Evolutionary conservation across 106 monocot species (phyloP), one percentile per base, ranked within the genome.

Genomic region (Phalaenopsis aphrodite): DNA sequence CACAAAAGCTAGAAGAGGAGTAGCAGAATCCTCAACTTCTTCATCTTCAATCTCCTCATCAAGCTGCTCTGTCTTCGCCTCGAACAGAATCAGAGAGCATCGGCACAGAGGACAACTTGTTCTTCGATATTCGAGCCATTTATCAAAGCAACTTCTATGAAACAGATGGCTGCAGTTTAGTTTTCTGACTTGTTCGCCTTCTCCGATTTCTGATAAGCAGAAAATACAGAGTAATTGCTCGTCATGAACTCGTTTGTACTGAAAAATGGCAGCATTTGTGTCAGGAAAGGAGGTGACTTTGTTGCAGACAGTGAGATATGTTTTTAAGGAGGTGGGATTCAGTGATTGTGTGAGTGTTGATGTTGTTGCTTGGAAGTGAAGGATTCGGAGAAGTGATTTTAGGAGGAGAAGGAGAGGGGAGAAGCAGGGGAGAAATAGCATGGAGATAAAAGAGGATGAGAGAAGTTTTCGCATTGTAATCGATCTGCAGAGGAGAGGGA

Each of bases 31-130:
- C 12, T 69, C 69, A 39, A 11, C 69, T 14, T 69, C 69, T 36
- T 69, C 69, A 14, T 69, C 61, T 61, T 61, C 61, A 61, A n/a
- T 8, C 21, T 61, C 61, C 4, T 61, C n/a, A n/a, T 61, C 21
- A 21, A 5, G 61, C 47, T 10, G 49, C n/a, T 61, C 61, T 52
- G 52, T 14, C 52, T 52, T 52, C 14, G 52, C 14, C 52, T 52
- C 84, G 15, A 17, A 52, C 18, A 82, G 43, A 48, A 72, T 36
- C 52, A 85, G 45, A 24, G 85, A 41, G 23, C 55, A 37, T 39
- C 88, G 52, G 19, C 88, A 88, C 6, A 88, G 79, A 16, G 88
- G 88, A 41, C 88, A 88, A 5, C 80, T 83, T 3, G 77, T 68
- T 16, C 73, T 68, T 6, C 77, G 77, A 55, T 58, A 71, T 42